These are phyloP conservation scores for Tylopilus plumbeoviolaceoides DNA, from an alignment of 768 basidiomycete genomes.

Conservation along the genomic window DNA sequence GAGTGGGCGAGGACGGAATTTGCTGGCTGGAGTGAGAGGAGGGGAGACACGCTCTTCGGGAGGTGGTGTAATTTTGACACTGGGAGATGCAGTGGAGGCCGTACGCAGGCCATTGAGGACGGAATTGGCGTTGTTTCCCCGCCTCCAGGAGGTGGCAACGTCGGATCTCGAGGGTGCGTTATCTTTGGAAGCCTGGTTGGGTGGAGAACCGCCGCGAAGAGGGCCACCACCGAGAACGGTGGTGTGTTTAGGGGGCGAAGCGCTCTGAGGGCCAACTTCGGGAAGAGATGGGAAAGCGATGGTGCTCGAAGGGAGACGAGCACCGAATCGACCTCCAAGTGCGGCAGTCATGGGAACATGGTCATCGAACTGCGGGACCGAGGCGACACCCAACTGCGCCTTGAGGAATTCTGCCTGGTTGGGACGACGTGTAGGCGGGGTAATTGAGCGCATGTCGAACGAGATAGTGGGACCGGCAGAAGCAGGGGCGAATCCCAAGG, in stretches of 20 bases:
- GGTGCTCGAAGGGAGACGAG: conserved; percentile 45
- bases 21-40: conserved; percentile 31
- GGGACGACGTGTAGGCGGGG: conserved; percentile 61
- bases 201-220: conserved; percentile 52
- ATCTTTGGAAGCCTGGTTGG: conserved; percentile 34
- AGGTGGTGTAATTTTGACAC: conserved; percentile 71
- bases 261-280: conserved; percentile 37
- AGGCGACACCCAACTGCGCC: conserved; percentile 49
- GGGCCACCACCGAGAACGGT: conserved; percentile 72
- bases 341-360: conserved; percentile 79
- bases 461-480: conserved; percentile 69
- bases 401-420: conserved; percentile 66
- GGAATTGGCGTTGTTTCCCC: conserved; percentile 65
- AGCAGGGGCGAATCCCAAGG: conserved; percentile 43
- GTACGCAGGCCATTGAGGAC: conserved; percentile 63
- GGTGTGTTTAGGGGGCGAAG: conserved; percentile 50
- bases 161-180: conserved; percentile 74
- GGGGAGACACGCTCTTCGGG: conserved; percentile 56
- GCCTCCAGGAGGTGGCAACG: conserved; percentile 75
- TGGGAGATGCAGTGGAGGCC: conserved; percentile 50
- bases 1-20: conserved; percentile 62
- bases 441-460: conserved; percentile 61
- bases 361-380: conserved; percentile 39
- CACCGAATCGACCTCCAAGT: conserved; percentile 71
- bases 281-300: conserved; percentile 38